Evolutionary conservation across 148 eudicot species (phyloP), one percentile per base, ranked within the genome.

Genomic region (Persicaria maculosa): DNA sequence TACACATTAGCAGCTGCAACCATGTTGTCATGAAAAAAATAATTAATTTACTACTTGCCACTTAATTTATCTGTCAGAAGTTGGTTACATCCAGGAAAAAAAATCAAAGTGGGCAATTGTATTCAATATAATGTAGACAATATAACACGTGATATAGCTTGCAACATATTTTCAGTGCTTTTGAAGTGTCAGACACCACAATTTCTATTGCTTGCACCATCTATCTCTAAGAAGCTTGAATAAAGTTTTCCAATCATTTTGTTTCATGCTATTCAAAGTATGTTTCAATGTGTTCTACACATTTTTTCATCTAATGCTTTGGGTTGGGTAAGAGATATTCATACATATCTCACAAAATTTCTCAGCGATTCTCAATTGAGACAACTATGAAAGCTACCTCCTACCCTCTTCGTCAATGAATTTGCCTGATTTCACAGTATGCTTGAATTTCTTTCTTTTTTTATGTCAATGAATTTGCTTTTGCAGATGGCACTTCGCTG

Each of bases 301-400:
- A 16, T 62, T 20, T 47, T 40, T 36, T 62, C 44, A 20, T 55
- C 61, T 77, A 20, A 20, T 50, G 59, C 47, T 74, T 43, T 79
- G 71, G 75, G 69, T 36, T 69, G 84, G 90, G 90, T 75, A 79
- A 78, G 73, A 78, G 79, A 44, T 65, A 76, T 81, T 76, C 67
- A 81, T 2, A 77, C 72, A 68, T 76, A 83, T 73, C 71, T 85
- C 72, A 83, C 75, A 68, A 76, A 77, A 48, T 69, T 78, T 3
- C 61, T 84, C 25, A 75, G 80, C 36, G 47, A 65, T 65, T 73
- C 57, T 68, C 80, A 75, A 73, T 43, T 55, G 70, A 80, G 79
- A 74, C 83, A 47, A 7, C 72, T 87, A 65, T 85, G 86, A 84
- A 82, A 83, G 75, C 76, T 87, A 47, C 71, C 88, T 43, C 91